Evolutionary conservation across 225 moss, liverwort and hornwort species (phyloP).

Genomic region (Straminergon stramineum): DNA sequence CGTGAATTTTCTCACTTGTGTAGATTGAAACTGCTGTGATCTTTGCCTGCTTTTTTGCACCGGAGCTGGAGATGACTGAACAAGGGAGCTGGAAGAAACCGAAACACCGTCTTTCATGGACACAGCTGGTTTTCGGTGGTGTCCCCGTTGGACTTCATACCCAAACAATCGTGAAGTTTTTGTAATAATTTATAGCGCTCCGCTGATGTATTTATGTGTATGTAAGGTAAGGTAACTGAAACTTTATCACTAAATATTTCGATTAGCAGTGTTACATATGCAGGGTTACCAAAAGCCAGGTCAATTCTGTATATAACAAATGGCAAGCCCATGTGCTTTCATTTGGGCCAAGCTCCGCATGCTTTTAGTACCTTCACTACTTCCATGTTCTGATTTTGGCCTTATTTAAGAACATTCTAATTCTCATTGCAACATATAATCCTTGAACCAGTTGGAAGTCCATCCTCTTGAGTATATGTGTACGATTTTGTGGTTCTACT

Average conservation of each 20-base stretch:
- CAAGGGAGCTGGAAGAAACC: background rate
- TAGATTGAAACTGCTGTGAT: slow-evolving; percentile 1
- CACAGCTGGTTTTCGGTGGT: background rate
- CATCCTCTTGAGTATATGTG: background rate
- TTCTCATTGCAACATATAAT: background rate
- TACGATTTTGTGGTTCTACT: background rate
- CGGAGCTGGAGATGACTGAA: background rate
- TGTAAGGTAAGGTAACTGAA: background rate
- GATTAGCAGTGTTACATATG: background rate
- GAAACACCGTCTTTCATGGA: background rate
- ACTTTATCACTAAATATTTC: background rate
- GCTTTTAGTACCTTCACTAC: background rate
- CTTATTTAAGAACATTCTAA: background rate
- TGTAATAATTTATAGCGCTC: background rate
- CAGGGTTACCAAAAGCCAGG: background rate
- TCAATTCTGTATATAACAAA: background rate
- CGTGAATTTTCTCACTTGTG: background rate
- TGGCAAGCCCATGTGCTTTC: background rate
- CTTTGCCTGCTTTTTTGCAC: background rate
- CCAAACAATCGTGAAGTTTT: background rate
- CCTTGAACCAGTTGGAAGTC: background rate
- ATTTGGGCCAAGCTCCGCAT: background rate
- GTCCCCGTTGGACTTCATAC: background rate
- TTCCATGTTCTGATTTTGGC: background rate
- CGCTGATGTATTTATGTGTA: background rate